Evolutionary conservation across 805 yeast species (phyloP).

Genomic region (Millerago galiae): DNA sequence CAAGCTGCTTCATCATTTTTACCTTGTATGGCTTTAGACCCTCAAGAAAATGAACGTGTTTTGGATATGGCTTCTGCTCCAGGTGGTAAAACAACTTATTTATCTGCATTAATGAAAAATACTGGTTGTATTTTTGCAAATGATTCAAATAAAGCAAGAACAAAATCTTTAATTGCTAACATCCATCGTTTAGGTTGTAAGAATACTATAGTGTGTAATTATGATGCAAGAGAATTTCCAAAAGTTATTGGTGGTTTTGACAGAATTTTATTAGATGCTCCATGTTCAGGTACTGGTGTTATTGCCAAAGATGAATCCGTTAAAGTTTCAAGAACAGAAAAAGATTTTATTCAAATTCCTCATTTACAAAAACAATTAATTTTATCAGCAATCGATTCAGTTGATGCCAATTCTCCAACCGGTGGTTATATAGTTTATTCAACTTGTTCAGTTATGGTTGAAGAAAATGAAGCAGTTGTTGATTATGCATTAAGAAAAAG

Average conservation of each 20-base stretch:
- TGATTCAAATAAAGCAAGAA: slow-evolving; percentile 94
- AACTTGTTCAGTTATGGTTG: slow-evolving; percentile 97
- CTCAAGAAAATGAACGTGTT: slow-evolving; percentile 94
- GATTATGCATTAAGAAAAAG: slow-evolving; percentile 94
- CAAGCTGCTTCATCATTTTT: slow-evolving; percentile 98
- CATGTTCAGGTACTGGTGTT: slow-evolving; percentile 99
- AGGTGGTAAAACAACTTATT: slow-evolving; percentile 96
- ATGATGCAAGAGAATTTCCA: slow-evolving; percentile 98
- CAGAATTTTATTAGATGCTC: slow-evolving; percentile 92
- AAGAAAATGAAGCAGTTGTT: slow-evolving; percentile 98
- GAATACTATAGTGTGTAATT: slow-evolving; percentile 92
- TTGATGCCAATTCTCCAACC: slow-evolving; percentile 84
- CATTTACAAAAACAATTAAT: slow-evolving; percentile 92
- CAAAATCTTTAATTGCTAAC: slow-evolving; percentile 93
- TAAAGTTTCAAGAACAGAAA: slow-evolving; percentile 87
- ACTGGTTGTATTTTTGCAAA: slow-evolving; percentile 97
- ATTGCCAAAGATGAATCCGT: slow-evolving; percentile 96
- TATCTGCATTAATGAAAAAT: slow-evolving; percentile 94
- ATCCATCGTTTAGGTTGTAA: slow-evolving; percentile 96
- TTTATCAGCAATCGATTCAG: slow-evolving; percentile 94
- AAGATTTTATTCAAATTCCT: slow-evolving; percentile 94
- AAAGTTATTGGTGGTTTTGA: slow-evolving; percentile 98
- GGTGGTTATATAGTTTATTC: slow-evolving; percentile 96
- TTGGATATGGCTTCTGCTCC: slow-evolving; percentile 99
- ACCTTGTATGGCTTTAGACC: slow-evolving; percentile 96